A percentile compares a stretch with the other conserved stretches of the same genome.
Conservation (phyloP, 805 yeast species). For the Saccharomycopsis fibuligera region DNA sequence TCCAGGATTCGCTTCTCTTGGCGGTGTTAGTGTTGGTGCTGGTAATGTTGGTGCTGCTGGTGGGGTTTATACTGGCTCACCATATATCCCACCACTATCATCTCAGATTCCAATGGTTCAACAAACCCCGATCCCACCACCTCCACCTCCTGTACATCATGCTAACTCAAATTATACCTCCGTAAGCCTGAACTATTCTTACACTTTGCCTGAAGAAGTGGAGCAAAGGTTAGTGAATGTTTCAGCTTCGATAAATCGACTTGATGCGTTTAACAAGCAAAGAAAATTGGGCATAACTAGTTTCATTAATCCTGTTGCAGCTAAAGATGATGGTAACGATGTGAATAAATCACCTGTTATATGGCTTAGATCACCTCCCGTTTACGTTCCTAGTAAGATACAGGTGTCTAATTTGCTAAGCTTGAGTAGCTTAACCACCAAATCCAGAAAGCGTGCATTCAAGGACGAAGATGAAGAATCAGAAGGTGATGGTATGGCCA, state of each 20-base stretch:
- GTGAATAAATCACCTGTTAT: background rate
- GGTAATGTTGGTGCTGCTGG: background rate
- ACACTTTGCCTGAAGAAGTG: slow-evolving; percentile 6
- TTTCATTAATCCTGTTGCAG: background rate
- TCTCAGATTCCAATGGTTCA: background rate
- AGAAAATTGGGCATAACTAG: background rate
- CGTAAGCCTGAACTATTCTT: slow-evolving; percentile 7
- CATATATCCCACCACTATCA: background rate
- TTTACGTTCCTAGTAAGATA: slow-evolving; percentile 3
- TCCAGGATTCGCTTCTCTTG: background rate
- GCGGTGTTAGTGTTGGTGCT: background rate
- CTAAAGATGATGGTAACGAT: background rate
- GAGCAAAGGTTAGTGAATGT: background rate
- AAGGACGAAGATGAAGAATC: background rate
- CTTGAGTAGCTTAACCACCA: background rate
- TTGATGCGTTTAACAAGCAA: slow-evolving; percentile 2
- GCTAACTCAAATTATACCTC: slow-evolving; percentile 11
- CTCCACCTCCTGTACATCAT: slow-evolving; percentile 9
- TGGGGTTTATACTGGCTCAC: background rate
- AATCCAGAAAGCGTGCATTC: slow-evolving; percentile 1
- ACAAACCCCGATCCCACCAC: background rate
- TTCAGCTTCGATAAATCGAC: background rate
- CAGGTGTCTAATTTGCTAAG: slow-evolving; percentile 1
- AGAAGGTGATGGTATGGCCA: background rate
- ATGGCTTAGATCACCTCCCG: slow-evolving; percentile 13